Base-by-base conservation (phyloP, 176 grass and related monocot genomes). In the Zea luxurians region DNA sequence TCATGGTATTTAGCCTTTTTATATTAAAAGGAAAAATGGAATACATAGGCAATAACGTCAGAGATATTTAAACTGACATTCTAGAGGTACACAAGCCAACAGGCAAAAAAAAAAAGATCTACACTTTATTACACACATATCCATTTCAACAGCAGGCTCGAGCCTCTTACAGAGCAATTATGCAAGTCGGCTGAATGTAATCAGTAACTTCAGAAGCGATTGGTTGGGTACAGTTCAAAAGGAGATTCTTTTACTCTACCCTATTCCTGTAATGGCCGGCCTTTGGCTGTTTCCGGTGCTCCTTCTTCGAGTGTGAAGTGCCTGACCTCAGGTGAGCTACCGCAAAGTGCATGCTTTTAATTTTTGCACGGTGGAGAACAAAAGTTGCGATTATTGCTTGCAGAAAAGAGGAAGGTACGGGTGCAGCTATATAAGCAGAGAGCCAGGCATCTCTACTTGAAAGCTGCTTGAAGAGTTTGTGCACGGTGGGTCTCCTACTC, bases 171-270 rank as follows among this genome's bases (percentile, higher is more conserved):
- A 27, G 54, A 58, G 17, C 44, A 70, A 70, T 44, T 48, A 46
- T 48, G 13, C 37, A 10, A 5, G 11, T 70, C 37, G 17, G 37
- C 4, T 8, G 27, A 44, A 67, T 82, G 62, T 59, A 54, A 42
- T 20, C 35, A 61, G 57, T 76, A 64, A 65, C 57, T 72, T 77
- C 13, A 54, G 75, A 68, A 80, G 52, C 55, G 52, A 84, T 83
- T 86, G 73, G 57, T 70, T 65, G 90, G 79, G 75, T 43, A 37
- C 83, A 86, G 75, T 78, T 86, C 84, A 92, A 88, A 96, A 86
- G 84, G n/a, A 84, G 85, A 92, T 92, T 89, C 85, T 54, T 78
- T 27, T 27, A 27, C 59, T 72, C 53, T 18, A 10, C 42, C 27
- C 2, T 48, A 61, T 46, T 70, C 13, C 15, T 4, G 16, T 38